Evolutionary conservation across 495 filamentous ascomycete genomes (phyloP).

Genomic region (Aspergillus mulundensis): DNA sequence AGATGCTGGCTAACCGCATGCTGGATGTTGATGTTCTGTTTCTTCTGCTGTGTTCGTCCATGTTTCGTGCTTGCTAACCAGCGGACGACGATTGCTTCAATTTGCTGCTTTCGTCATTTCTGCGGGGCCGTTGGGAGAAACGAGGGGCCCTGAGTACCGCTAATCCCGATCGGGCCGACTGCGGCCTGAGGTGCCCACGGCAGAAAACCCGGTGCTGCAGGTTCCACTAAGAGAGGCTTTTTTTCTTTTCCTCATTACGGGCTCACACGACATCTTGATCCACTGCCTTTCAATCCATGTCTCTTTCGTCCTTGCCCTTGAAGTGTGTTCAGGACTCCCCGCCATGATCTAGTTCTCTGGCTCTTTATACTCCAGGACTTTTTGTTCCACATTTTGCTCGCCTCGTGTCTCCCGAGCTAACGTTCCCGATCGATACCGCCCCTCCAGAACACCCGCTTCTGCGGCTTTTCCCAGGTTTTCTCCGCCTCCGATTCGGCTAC

Average conservation of each 20-base stretch:
- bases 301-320: constrained; percentile 15
- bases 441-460: constrained; percentile 35
- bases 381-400: constrained; percentile 13
- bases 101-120: not conserved
- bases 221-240: constrained; percentile 26
- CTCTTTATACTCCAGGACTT: constrained; percentile 16
- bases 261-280: constrained; percentile 23
- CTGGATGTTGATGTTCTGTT: constrained; percentile 20
- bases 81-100: not conserved
- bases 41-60: constrained; percentile 20
- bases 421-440: constrained; percentile 25
- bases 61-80: not conserved
- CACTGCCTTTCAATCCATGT: constrained; percentile 18
- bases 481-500: constrained; percentile 25
- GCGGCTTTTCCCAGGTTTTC: constrained; percentile 28
- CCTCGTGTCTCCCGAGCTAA: constrained; percentile 18
- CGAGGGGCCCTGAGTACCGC: constrained; percentile 1
- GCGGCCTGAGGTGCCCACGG: constrained; percentile 19
- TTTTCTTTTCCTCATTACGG: constrained; percentile 21
- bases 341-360: constrained; percentile 38
- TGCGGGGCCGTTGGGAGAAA: constrained; percentile 16
- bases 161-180: constrained; percentile 13
- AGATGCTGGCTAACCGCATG: constrained; percentile 22
- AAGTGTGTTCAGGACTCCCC: constrained; percentile 20
- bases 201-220: constrained; percentile 19